A percentile compares a stretch with the other conserved stretches of the same genome.
Conservation (phyloP, 805 yeast species). For the Ogataea pilisensis region DNA sequence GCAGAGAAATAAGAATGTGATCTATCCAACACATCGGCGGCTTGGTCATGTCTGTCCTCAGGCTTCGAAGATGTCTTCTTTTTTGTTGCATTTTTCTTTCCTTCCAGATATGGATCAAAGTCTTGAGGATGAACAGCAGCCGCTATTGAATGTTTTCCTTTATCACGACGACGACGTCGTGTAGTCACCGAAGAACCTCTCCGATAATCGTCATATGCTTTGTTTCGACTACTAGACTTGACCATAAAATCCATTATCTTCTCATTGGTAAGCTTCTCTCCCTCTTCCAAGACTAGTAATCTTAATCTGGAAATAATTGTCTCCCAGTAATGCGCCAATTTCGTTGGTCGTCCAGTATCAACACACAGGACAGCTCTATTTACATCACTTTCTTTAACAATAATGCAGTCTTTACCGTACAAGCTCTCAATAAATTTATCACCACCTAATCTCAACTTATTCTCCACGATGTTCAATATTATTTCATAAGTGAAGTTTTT, state of each 20-base stretch:
- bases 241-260: neutral
- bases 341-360: slow-evolving; percentile 7
- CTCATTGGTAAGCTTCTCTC: slow-evolving; percentile 2
- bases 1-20: slow-evolving; percentile 13
- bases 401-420: slow-evolving; percentile 1
- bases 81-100: no score
- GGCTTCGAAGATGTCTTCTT: no score
- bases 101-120: neutral
- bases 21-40: slow-evolving; percentile 10
- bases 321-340: slow-evolving; percentile 18
- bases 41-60: slow-evolving; percentile 8
- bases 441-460: neutral
- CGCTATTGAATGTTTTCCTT: neutral
- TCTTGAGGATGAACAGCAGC: slow-evolving; percentile 6
- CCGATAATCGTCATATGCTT: neutral
- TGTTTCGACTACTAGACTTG: neutral
- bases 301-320: slow-evolving; percentile 13
- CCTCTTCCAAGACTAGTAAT: slow-evolving; percentile 7
- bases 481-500: slow-evolving; percentile 14
- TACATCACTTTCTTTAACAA: slow-evolving; percentile 9
- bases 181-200: no score
- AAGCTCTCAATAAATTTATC: slow-evolving; percentile 1
- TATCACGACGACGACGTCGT: no score
- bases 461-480: slow-evolving; percentile 11
- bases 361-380: slow-evolving; percentile 4